Evolutionary conservation across 768 basidiomycete genomes (phyloP).

Genomic region (Grammothele lineata): DNA sequence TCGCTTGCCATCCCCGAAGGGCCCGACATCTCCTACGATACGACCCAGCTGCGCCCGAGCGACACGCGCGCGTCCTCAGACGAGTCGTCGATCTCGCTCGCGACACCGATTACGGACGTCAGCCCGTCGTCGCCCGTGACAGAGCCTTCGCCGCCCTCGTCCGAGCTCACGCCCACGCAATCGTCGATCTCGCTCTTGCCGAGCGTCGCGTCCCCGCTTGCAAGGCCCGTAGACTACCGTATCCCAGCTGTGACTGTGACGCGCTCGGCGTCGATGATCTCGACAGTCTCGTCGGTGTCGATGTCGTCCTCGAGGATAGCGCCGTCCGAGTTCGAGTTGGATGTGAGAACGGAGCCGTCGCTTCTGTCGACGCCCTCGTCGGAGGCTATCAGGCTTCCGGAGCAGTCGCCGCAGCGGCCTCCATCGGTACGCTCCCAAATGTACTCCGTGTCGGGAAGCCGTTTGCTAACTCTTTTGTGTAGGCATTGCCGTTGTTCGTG

Average conservation of each 20-base stretch:
- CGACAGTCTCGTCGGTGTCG: constrained; percentile 28
- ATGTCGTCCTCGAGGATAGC: constrained; percentile 29
- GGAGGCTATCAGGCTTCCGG: constrained; percentile 12
- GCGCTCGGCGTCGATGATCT: constrained; percentile 26
- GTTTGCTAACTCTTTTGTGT: background rate
- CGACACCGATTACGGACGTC: constrained; percentile 31
- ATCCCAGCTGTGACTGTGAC: constrained; percentile 13
- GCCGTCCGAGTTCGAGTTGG: constrained; percentile 20
- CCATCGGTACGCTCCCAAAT: constrained; percentile 25
- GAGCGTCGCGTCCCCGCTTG: constrained; percentile 21
- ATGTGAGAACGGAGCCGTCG: constrained; percentile 54
- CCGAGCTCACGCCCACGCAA: constrained; percentile 23
- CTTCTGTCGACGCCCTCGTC: constrained; percentile 44
- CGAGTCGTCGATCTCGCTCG: constrained; percentile 21
- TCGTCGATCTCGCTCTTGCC: constrained; percentile 29
- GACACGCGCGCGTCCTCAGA: constrained; percentile 26
- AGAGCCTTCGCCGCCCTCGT: constrained; percentile 26
- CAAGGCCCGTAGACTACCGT: background rate
- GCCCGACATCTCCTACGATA: constrained; percentile 64
- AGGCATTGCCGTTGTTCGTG: constrained; percentile 30
- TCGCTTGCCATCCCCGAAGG: constrained; percentile 52
- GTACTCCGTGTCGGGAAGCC: background rate
- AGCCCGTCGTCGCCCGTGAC: constrained; percentile 22
- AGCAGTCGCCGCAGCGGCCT: constrained; percentile 15
- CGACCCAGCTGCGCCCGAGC: constrained; percentile 67